Evolutionary conservation across 306 rosid genomes (phyloP), one percentile per base, ranked within the genome.

Genomic region (Vigna reflexopilosa): DNA sequence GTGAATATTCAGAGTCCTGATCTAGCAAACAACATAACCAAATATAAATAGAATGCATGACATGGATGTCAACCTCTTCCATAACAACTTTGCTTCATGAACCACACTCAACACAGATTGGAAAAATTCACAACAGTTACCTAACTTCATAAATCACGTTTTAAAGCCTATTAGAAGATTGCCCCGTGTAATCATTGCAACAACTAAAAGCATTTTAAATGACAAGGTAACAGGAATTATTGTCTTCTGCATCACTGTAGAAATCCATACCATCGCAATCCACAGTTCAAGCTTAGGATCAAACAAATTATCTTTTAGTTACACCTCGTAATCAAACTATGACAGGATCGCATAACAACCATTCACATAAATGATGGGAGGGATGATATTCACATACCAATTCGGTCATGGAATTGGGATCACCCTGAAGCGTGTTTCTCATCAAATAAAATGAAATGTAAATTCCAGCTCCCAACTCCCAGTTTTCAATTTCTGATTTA

Each of bases 381-480:
- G 62, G 59, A 12, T 19, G 64, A 36, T 32, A 65, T 45, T 54
- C 24, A 14, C 91, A 45, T 89, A 94, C 98, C 93, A 82, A 67
- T 85, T 88, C 89, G 47, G 84, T 82, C 91, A 78, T 83, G 55
- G 87, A 64, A 80, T 88, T 78, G 67, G 80, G 40, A 74, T 79
- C 91, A 81, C 82, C 96, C 86, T 82, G 92, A 87, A 92, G 89
- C 50, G 93, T 86, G 82, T 87, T 89, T 86, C 86, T 92, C 82
- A 90, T 80, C 61, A 83, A 73, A 89, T 91, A 95, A 84, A 88
- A 95, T 70, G 96, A 87, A 86, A 95, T 85, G 78, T 92, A 95
- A 83, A 95, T 80, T 74, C 97, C 98, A 81, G 97, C 98, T 75
- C 98, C 98, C 76, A 89, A 87, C 70, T 95, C 96, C 98, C 98